These are phyloP conservation scores for Venturia pyrina DNA, from an alignment of 2,329 filamentous ascomycete species.

Conservation along the genomic window DNA sequence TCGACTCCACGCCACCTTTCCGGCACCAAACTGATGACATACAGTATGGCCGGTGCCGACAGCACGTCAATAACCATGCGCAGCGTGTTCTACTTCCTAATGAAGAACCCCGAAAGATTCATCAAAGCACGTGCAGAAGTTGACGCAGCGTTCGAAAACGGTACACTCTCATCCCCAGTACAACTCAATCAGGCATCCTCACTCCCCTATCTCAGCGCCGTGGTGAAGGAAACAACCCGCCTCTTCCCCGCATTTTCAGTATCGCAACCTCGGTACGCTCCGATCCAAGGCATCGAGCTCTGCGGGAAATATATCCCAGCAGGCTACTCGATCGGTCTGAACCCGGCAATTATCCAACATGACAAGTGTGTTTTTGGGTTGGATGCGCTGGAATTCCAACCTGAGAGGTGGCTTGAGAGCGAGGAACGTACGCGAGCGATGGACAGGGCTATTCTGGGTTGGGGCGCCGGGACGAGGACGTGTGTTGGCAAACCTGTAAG, in stretches of 20 bases:
- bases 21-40: not conserved
- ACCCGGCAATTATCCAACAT: conserved; percentile 23
- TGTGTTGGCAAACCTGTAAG: conserved; percentile 31
- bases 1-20: not conserved
- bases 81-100: conserved; percentile 9
- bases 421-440: not conserved
- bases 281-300: conserved; percentile 20
- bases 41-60: conserved; percentile 19
- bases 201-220: conserved; percentile 39
- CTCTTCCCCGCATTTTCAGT: conserved; percentile 42
- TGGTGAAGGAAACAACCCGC: conserved; percentile 41
- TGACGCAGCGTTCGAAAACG: not conserved
- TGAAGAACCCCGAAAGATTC: not conserved
- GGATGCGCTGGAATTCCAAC: conserved; percentile 21
- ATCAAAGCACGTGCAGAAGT: conserved; percentile 2
- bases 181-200: conserved; percentile 16
- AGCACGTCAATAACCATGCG: conserved; percentile 9
- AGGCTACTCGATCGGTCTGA: conserved; percentile 21
- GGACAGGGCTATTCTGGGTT: conserved; percentile 20
- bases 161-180: not conserved
- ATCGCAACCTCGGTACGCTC: conserved; percentile 39
- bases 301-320: not conserved
- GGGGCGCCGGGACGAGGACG: conserved; percentile 39
- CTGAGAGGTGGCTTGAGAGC: conserved; percentile 26
- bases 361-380: conserved; percentile 21